Conservation (phyloP, 495 filamentous ascomycete genomes). For the Evernia prunastri region DNA sequence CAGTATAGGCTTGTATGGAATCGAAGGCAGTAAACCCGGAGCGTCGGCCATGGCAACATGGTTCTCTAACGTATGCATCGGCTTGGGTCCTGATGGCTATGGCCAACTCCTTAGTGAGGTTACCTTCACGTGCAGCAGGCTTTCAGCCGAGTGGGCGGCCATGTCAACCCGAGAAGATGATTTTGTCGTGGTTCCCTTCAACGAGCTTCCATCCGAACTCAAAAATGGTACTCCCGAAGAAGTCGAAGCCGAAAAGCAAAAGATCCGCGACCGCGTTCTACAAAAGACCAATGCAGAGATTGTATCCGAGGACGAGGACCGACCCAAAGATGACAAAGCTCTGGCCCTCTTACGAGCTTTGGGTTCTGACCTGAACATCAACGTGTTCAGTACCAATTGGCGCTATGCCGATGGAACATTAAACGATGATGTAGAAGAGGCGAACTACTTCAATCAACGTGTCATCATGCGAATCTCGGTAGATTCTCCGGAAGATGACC, state of each 20-base stretch:
- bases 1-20: no score
- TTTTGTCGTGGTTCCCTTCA: no score
- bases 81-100: no score
- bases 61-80: no score
- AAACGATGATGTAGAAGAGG: conserved; percentile 44
- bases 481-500: conserved; percentile 33
- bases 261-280: conserved; percentile 38
- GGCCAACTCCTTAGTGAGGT: no score
- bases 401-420: conserved; percentile 31
- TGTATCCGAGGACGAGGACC: conserved; percentile 23
- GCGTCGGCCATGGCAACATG: no score
- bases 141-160: no score
- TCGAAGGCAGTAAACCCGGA: no score
- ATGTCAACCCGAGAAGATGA: no score
- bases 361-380: conserved; percentile 44
- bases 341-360: conserved; percentile 35
- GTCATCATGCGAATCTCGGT: conserved; percentile 39
- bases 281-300: conserved; percentile 34
- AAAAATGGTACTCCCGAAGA: conserved; percentile 22
- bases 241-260: conserved; percentile 34
- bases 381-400: conserved; percentile 43
- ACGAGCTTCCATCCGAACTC: conserved; percentile 36
- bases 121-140: no score
- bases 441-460: conserved; percentile 42
- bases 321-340: conserved; percentile 26